Evolutionary conservation across 805 yeast genomes (phyloP), one percentile per base, ranked within the genome.

Genomic region (Metschnikowia koreensis): DNA sequence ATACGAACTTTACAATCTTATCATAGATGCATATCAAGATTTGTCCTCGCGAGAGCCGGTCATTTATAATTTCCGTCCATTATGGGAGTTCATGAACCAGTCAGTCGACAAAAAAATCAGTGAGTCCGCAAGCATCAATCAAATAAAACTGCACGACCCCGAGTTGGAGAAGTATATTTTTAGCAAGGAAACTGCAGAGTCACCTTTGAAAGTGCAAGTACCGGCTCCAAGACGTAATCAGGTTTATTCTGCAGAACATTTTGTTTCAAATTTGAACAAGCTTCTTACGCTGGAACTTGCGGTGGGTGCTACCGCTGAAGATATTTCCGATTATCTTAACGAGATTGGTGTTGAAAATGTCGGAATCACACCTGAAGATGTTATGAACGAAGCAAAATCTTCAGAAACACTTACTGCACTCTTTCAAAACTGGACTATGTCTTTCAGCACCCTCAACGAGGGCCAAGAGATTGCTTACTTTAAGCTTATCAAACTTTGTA

Each of bases 1-100:
- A 0, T 68, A 63, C 44, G 77, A 73, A 44, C 53, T 74, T 9
- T 73, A 73, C 60, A 66, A 66, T 46, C 59, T 73, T 36, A 58
- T 73, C 10, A 57, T 73, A 13, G 38, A 54, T 12, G 70, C 63
- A 38, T 74, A 71, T 50, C 68, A 67, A 46, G 78, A 74, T 50
- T 59, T 72, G 15, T 55, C 60, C 38, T 43, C 61, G 0, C 58
- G 76, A 29, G 79, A 74, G 41, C 62, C 60, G 10, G 73, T 70
- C 50, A 60, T 61, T 39, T 69, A 65, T 49, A 58, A 65, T 22
- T 75, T 74, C 53, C 54, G 53, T 9, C 59, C 60, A 2, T 55
- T 73, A 2, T 74, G 79, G 79, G 55, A 46, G 12, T 74, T 73
- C 44, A 67, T 74, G 12, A 66, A 67, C 46, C 47, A 40, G 12